Percentiles rank a stretch among this genome's conserved stretches.
Evolutionary conservation across 225 moss, liverwort and hornwort genomes (phyloP).

Genomic region (Thuidium tamariscinum): DNA sequence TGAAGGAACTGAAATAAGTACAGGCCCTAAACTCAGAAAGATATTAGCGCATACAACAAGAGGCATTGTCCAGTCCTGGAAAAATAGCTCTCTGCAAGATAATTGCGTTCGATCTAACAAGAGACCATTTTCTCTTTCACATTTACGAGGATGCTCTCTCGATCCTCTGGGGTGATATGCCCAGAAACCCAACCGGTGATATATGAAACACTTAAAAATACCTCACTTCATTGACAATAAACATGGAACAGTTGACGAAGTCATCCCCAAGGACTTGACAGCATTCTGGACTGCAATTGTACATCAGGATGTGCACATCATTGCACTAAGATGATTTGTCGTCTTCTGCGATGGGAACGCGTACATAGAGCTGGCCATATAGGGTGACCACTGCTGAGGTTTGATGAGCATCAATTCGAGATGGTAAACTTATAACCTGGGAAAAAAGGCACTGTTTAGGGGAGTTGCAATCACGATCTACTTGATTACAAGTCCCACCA

Average conservation of each 20-base stretch:
- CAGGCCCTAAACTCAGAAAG: background rate
- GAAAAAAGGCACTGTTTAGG: background rate
- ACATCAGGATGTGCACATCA: background rate
- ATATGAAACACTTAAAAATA: background rate
- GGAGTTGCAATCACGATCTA: background rate
- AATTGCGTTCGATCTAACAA: background rate
- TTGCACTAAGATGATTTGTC: constrained; percentile 32
- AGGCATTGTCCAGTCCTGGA: background rate
- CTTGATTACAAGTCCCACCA: background rate
- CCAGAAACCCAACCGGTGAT: background rate
- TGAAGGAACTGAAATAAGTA: background rate
- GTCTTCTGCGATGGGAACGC: constrained; percentile 86
- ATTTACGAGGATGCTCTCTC: background rate
- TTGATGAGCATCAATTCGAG: constrained; percentile 97
- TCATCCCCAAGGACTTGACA: background rate
- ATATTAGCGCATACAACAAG: background rate
- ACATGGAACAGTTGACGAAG: background rate
- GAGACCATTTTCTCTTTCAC: background rate
- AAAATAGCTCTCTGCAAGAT: background rate
- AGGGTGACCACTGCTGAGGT: constrained; percentile 98
- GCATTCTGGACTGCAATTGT: background rate
- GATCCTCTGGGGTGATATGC: background rate
- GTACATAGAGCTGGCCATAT: constrained; percentile 98
- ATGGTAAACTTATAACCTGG: constrained; percentile 91
- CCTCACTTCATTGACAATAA: background rate